Conservation (phyloP, 2,329 filamentous ascomycete genomes). For the Phoma sp. region DNA sequence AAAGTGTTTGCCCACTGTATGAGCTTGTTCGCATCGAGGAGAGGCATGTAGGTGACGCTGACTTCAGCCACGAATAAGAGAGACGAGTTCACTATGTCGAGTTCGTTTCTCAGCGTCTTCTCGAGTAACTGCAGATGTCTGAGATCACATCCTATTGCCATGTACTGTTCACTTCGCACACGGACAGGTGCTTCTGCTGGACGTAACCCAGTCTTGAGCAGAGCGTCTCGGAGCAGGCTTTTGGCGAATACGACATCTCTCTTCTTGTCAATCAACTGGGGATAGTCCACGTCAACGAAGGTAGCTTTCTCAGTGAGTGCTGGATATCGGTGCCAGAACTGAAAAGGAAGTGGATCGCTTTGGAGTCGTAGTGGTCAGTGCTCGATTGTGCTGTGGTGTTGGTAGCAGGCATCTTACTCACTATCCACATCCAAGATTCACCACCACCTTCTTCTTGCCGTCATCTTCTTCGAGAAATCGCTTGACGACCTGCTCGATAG, state of each 20-base stretch:
- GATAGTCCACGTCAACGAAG: slow-evolving; percentile 89
- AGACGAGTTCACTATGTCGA: slow-evolving; percentile 64
- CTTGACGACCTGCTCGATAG: slow-evolving; percentile 75
- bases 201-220: slow-evolving; percentile 37
- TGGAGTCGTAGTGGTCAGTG: slow-evolving; percentile 22
- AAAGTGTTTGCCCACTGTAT: slow-evolving; percentile 79
- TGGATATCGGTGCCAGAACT: slow-evolving; percentile 73
- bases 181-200: slow-evolving; percentile 36
- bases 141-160: slow-evolving; percentile 82
- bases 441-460: slow-evolving; percentile 70
- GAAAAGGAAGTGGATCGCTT: slow-evolving; percentile 87
- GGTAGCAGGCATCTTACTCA: slow-evolving; percentile 57
- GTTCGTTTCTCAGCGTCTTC: slow-evolving; percentile 61
- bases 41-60: slow-evolving; percentile 88
- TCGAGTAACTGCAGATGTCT: slow-evolving; percentile 69
- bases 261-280: slow-evolving; percentile 78
- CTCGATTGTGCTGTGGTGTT: not conserved
- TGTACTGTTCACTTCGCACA: slow-evolving; percentile 68
- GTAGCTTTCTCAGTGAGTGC: slow-evolving; percentile 62
- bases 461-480: slow-evolving; percentile 69
- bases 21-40: slow-evolving; percentile 72
- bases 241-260: slow-evolving; percentile 67
- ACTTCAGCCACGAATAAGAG: slow-evolving; percentile 89
- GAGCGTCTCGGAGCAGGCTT: slow-evolving; percentile 51
- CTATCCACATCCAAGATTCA: slow-evolving; percentile 92